Base-by-base conservation (phyloP, 805 yeast species). In the Teunomyces pallodes region DNA sequence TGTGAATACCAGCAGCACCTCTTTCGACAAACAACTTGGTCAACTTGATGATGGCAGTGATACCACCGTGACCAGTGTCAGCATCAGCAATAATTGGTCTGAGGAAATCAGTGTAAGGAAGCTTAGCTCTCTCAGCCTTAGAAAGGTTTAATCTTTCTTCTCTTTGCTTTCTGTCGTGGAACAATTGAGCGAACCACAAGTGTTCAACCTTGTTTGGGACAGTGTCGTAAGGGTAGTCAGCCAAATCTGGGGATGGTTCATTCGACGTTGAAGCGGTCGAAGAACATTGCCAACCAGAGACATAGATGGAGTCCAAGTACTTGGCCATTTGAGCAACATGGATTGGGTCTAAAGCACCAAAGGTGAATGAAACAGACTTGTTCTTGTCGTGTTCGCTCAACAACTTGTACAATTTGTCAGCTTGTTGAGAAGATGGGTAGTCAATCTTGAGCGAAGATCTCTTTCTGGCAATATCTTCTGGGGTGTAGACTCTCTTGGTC, bases 1-100 rank as follows among this genome's bases (percentile, higher is more conserved):
- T 90, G 69, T 92, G 99, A 62, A 92, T 90, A 65, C 98, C 98
- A 50, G 98, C 97, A 48, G 98, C 99, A 70, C 98, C 98, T 62
- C 95, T 84, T 76, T 92, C 98, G 60, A 92, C 88, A 66, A 92
- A 92, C 83, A 92, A 79, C 77, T 92, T 92, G 62, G 97, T 90
- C 68, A 92, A 82, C 75, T 92, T 92, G 75, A 90, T 86, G 58
- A 90, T 90, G 48, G 98, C 98, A 51, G 98, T 91, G 60, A 90
- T 80, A 67, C 99, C 98, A 73, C 99, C 99, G 69, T 92, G 98
- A 59, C 99, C 99, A 49, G 98, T 94, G 73, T 92, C 99, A 57
- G 92, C 99, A 68, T 92, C 99, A 38, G 98, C 98, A 60, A 92
- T 80, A 59, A 92, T 89, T 50, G 99, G 99, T 61, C 97, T 83